These are phyloP conservation scores for Monosporascus sp. DNA, from an alignment of 2,329 filamentous ascomycete genomes.

Conservation along the genomic window DNA sequence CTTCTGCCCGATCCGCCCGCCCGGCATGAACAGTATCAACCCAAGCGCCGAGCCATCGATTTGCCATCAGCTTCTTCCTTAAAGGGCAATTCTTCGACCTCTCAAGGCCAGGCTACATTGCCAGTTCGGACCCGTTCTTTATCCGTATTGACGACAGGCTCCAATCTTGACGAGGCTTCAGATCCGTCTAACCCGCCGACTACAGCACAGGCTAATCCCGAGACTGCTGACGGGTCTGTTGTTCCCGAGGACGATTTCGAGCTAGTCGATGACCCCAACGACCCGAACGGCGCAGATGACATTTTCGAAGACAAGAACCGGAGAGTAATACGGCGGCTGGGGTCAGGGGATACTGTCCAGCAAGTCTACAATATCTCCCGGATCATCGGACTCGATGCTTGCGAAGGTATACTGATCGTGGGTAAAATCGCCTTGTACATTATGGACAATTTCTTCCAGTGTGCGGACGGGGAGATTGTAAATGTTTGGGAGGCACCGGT, in stretches of 20 bases:
- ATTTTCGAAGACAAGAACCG: constrained; percentile 96
- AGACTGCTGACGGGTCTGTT: constrained; percentile 22
- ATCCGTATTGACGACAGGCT: constrained; percentile 13
- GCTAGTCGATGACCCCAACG: constrained; percentile 87
- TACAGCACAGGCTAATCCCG: constrained; percentile 21
- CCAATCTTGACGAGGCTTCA: constrained; percentile 12
- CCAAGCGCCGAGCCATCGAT: constrained; percentile 65
- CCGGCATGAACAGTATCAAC: constrained; percentile 70
- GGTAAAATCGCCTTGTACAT: constrained; percentile 91
- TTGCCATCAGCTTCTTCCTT: constrained; percentile 29
- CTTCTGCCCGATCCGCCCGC: constrained; percentile 72
- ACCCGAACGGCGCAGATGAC: constrained; percentile 66
- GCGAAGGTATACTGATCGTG: constrained; percentile 87
- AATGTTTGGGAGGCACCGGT: constrained; percentile 90
- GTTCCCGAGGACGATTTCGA: constrained; percentile 87
- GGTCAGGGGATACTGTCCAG: constrained; percentile 86
- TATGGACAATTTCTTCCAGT: constrained; percentile 93
- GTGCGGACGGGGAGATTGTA: constrained; percentile 91
- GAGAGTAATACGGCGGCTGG: constrained; percentile 91
- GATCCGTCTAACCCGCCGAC: constrained; percentile 13
- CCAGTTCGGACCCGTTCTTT: constrained; percentile 14
- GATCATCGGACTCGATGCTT: constrained; percentile 87
- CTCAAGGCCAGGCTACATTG: constrained; percentile 7
- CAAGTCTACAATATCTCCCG: constrained; percentile 93
- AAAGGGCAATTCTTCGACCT: constrained; percentile 22